Percentiles rank a stretch among this genome's conserved stretches.
Evolutionary conservation across 164 flowering plant species (phyloP).

Genomic region (Malania oleifera): DNA sequence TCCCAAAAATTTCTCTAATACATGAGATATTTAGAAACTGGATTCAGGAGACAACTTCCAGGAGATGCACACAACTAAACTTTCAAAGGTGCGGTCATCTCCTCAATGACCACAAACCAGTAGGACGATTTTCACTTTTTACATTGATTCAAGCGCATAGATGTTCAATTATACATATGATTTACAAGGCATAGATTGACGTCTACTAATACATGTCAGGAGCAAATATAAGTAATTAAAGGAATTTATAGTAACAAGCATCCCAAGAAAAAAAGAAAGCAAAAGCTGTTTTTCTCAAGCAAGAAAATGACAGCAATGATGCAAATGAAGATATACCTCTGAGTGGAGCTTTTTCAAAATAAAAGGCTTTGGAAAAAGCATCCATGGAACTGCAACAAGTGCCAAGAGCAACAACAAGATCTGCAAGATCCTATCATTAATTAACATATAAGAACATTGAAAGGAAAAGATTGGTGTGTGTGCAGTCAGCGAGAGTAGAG

Average conservation of each 20-base stretch:
- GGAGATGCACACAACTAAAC: too few species aligned
- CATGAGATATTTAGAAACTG: not conserved
- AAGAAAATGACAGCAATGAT: not conserved
- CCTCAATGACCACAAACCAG: too few species aligned
- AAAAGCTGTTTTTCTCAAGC: too few species aligned
- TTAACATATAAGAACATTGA: conserved; percentile 1
- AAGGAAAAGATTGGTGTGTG: not conserved
- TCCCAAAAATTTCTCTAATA: not conserved
- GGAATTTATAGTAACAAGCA: too few species aligned
- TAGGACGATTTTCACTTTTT: too few species aligned
- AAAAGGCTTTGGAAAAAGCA: conserved; percentile 95
- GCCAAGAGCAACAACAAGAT: conserved; percentile 74
- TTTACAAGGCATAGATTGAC: too few species aligned
- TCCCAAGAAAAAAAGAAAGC: too few species aligned
- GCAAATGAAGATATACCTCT: conserved; percentile 44
- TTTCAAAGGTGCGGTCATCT: too few species aligned
- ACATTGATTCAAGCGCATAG: too few species aligned
- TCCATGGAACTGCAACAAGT: conserved; percentile 91
- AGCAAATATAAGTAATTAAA: too few species aligned
- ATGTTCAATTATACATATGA: too few species aligned
- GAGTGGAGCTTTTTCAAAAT: conserved; percentile 65
- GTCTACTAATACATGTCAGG: too few species aligned
- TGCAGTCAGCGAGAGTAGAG: conserved; percentile 4
- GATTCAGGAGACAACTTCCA: not conserved
- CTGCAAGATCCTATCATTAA: conserved; percentile 37